phyloP scores from a whole-genome alignment of 2,329 filamentous ascomycete genomes.

The Fusarium nurragi region DNA sequence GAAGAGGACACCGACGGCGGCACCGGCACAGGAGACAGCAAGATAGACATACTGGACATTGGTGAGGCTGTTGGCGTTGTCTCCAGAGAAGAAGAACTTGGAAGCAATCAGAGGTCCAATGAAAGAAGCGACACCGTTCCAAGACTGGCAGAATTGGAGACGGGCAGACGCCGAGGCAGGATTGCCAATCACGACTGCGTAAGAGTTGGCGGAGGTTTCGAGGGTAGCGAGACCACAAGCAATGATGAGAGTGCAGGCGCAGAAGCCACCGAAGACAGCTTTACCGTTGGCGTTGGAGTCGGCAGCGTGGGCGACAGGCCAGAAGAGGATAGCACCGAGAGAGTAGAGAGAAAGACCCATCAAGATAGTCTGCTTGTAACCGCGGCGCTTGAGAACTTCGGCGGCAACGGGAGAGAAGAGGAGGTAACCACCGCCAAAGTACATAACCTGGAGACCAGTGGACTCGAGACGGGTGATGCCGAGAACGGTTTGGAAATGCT shows the following conservation, averaged over 20 bases:
- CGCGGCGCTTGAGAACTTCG: conserved; percentile 69
- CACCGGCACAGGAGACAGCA: conserved; percentile 74
- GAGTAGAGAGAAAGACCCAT: conserved; percentile 73
- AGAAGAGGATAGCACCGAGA: conserved; percentile 63
- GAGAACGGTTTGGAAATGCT: conserved; percentile 59
- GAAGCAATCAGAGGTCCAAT: conserved; percentile 77
- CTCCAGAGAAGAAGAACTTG: conserved; percentile 75
- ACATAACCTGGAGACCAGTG: conserved; percentile 60
- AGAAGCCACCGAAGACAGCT: conserved; percentile 75
- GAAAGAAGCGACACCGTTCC: conserved; percentile 79
- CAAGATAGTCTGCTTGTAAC: conserved; percentile 74
- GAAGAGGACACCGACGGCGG: conserved; percentile 70
- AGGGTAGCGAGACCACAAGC: conserved; percentile 77
- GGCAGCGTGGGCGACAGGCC: conserved; percentile 64
- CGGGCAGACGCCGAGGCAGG: conserved; percentile 8
- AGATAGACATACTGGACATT: conserved; percentile 82
- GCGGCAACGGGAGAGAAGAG: conserved; percentile 62
- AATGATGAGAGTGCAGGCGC: conserved; percentile 75
- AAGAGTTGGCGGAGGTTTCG: conserved; percentile 81
- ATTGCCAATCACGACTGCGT: conserved; percentile 62
- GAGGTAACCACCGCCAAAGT: conserved; percentile 61
- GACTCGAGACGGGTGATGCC: conserved; percentile 56
- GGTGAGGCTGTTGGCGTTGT: conserved; percentile 64
- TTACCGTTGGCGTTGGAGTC: conserved; percentile 31
- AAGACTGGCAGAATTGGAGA: conserved; percentile 73